Base-by-base conservation (phyloP, 2,329 filamentous ascomycete species). In the Clonostachys chloroleuca region DNA sequence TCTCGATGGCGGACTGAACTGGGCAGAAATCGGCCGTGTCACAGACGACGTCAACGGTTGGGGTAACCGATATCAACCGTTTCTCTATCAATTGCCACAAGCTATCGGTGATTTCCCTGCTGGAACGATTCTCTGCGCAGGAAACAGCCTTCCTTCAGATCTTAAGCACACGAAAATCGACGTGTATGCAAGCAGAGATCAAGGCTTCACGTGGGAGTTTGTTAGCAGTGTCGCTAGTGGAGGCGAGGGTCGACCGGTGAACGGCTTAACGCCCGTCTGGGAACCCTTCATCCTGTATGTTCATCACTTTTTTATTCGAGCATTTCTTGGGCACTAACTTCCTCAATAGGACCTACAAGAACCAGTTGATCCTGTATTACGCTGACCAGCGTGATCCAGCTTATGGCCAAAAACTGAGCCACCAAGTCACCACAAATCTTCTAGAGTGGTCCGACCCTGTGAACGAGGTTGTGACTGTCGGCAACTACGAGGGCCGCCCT, bases 51-150 rank as follows among this genome's bases (percentile, higher is more conserved):
- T 77, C 33, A 81, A 85, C 52, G 75, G 75, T 34, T 81, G 77
- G 66, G 84, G 85, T n/a, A 62, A 87, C 45, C 75, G 81, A 17
- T 86, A 86, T 57, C 85, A 89, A 57, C 85, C 85, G 0, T 78
- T 80, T 60, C 68, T 89, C 12, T 86, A 84, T 57, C 74, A 80
- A 52, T 72, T 88, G 9, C 75, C 80, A 0, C 65, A 75, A 45
- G 37, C 39, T 40, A 13, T 17, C 4, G 84, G 76, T 14, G 67
- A 70, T 5, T 87, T 75, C 59, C 65, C 72, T 2, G 74, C 73
- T 4, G 85, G 84, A 4, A 87, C 84, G 0, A 66, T 89, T 20
- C 70, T 88, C 13, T 63, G 78, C 9, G 73, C 81, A 0, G 83
- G 80, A 2, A 83, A 75, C 49, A 78, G 39, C 3, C 81, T 81